Base-by-base conservation (phyloP, 352 stramenopile species). In the Thraustochytrium sp. region DNA sequence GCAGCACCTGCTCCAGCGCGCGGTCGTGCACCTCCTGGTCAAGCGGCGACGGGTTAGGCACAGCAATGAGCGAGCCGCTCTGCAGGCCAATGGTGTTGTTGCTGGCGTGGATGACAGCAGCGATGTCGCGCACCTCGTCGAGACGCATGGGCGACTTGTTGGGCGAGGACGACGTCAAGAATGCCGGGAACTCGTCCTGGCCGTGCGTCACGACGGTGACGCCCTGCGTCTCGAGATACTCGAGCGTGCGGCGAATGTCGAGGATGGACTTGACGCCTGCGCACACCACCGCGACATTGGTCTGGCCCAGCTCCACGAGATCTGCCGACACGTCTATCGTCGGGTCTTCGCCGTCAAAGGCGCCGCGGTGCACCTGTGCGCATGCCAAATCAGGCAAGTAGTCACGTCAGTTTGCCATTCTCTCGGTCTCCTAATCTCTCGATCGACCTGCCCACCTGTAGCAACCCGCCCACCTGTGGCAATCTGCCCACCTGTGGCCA, bases 221-320 rank as follows among this genome's bases (percentile, higher is more conserved):
- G 59, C 92, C 94, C 87, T 97, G 88, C 26, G 96, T 99, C 89
- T 99, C 97, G 23, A 99, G 88, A 63, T 95, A 96, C 90, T 99
- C 96, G 2, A 99, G 87, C 29, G 96, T 99, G 46, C 92, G 88
- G 21, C 90, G 89, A 63, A 99, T 97, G 88, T 99, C 97, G 26
- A 99, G 88, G 85, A 99, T 98, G 34, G 92, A 97, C 89, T 99
- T 99, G 84, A 98, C 93, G n/a, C 97, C 97, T 16, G 96, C 96
- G 78, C 94, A 99, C 31, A 99, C 91, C 37, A 99, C 97, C 9
- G 96, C 90, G 21, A 99, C 90, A 0, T 94, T 95, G 29, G 96
- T 99, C n/a, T 93, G 92, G 42, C 91, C 93, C 29, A 98, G 87
- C 89, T 99, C 96, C 77, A 94, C 93, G 48, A 99, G 89, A 89